A percentile compares a stretch with the other conserved stretches of the same genome.
These are phyloP conservation scores for Rhodotorula sp. DNA, from an alignment of 1,284 basidiomycete species.

Conservation along the genomic window DNA sequence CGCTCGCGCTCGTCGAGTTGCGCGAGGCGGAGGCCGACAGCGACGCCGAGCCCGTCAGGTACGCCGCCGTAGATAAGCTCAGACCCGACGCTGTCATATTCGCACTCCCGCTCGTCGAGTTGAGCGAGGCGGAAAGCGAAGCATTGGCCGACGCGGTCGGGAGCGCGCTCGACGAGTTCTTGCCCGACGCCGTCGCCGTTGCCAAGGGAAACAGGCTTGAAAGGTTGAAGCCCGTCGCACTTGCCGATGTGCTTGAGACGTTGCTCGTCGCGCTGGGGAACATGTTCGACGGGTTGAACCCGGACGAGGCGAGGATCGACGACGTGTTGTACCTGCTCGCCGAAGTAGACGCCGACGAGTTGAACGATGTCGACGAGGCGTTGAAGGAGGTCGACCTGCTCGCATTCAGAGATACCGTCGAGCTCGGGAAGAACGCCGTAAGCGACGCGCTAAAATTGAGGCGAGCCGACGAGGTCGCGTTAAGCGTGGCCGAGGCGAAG, in stretches of 20 bases:
- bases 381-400: background rate
- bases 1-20: constrained; percentile 1
- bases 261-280: background rate
- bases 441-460: background rate
- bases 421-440: background rate
- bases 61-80: background rate
- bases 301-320: background rate
- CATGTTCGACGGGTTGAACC: background rate
- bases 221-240: background rate
- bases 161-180: background rate
- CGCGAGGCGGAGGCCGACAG: background rate
- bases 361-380: background rate
- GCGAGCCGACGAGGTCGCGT: background rate
- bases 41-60: background rate
- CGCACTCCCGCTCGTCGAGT: background rate
- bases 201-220: background rate
- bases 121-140: background rate
- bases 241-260: background rate
- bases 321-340: background rate
- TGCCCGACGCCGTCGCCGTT: background rate
- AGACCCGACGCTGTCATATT: background rate
- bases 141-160: background rate
- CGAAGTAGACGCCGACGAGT: background rate
- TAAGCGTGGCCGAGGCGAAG: background rate
- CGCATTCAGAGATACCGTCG: background rate